Conservation (phyloP, 148 eudicot species). For the Silene conica region DNA sequence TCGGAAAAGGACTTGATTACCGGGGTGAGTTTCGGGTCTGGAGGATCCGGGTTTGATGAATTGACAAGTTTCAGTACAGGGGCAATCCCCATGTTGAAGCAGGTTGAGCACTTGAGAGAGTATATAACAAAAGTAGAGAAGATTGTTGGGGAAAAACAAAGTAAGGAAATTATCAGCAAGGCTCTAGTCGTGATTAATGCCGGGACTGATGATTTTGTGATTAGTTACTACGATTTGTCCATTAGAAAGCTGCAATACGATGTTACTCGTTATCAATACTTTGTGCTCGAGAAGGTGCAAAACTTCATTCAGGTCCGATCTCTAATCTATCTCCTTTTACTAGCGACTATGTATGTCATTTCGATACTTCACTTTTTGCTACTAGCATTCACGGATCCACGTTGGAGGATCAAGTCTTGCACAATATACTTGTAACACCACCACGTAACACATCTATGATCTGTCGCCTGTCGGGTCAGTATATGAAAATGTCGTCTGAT, state of each 20-base stretch:
- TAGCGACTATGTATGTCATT: not conserved
- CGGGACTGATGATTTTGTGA: constrained; percentile 49
- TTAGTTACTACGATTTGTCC: constrained; percentile 49
- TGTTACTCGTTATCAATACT: constrained; percentile 37
- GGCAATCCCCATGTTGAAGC: constrained; percentile 38
- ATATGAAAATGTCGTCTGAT: too few relatives aligned
- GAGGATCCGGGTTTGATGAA: constrained; percentile 46
- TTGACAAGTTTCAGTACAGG: constrained; percentile 10
- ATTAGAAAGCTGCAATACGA: constrained; percentile 30
- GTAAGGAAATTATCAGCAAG: constrained; percentile 33
- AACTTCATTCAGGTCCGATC: constrained; percentile 31
- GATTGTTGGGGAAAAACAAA: constrained; percentile 30
- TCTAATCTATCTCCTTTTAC: not conserved
- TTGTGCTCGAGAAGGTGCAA: constrained; percentile 32
- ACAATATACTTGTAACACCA: not conserved
- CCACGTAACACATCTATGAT: not conserved
- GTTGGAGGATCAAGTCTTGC: too few relatives aligned
- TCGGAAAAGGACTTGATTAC: constrained; percentile 28
- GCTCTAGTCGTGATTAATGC: constrained; percentile 40
- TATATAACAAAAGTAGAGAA: constrained; percentile 30
- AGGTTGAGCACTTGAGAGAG: constrained; percentile 25
- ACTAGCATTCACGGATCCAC: too few relatives aligned
- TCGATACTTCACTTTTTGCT: not conserved
- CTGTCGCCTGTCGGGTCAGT: too few relatives aligned
- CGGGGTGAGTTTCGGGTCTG: constrained; percentile 51